Conservation (phyloP, 1,139 yeast species). For the Protomyces gravidus region DNA sequence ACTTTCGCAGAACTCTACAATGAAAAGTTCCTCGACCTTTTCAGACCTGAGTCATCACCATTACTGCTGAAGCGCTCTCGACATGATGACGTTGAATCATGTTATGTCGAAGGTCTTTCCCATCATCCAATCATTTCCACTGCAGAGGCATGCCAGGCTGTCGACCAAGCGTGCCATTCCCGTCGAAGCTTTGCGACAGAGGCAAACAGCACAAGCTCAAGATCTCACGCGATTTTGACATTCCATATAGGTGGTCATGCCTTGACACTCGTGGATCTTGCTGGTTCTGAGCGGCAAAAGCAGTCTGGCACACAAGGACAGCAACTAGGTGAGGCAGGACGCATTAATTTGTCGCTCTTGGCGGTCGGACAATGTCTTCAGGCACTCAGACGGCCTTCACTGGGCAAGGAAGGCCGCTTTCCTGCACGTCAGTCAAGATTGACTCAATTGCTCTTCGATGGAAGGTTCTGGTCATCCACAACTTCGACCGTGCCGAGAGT, state of each 20-base stretch:
- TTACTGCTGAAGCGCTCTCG: neutral
- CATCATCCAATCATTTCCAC: constrained; percentile 26
- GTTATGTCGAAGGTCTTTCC: neutral
- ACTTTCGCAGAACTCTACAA: constrained; percentile 43
- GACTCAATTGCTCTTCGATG: constrained; percentile 46
- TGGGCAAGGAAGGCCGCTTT: constrained; percentile 35
- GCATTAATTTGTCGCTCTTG: constrained; percentile 47
- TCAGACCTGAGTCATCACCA: constrained; percentile 7
- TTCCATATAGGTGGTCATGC: constrained; percentile 36
- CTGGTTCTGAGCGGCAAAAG: constrained; percentile 51
- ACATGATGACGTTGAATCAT: neutral
- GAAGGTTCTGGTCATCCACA: neutral
- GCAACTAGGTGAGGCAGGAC: constrained; percentile 48
- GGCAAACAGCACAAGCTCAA: constrained; percentile 7
- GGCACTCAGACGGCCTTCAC: constrained; percentile 15
- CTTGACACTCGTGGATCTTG: constrained; percentile 45
- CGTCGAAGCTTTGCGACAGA: constrained; percentile 7
- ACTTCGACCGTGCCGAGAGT: constrained; percentile 45
- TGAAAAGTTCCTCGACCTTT: constrained; percentile 39
- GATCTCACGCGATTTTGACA: constrained; percentile 36
- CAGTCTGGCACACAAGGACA: constrained; percentile 46
- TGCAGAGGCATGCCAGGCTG: constrained; percentile 20
- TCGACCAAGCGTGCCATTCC: neutral
- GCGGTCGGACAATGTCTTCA: constrained; percentile 50
- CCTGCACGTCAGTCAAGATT: constrained; percentile 47